Evolutionary conservation across 139 green algal genomes (phyloP), one percentile per base, ranked within the genome.

Genomic region (Tetradesmus obliquus): DNA sequence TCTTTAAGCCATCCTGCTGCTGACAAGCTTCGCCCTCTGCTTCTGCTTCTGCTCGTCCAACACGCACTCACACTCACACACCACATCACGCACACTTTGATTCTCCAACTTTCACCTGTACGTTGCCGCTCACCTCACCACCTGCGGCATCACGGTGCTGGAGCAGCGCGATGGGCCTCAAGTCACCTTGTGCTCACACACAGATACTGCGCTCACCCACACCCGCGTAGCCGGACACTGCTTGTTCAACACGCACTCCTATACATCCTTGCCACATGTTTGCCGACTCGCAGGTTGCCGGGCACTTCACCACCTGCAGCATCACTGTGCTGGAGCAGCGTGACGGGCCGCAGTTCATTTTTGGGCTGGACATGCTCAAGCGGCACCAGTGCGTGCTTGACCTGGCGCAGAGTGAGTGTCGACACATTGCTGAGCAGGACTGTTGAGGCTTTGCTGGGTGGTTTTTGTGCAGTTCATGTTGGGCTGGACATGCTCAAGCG

Each of bases 281-380:
- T 45, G 32, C 32, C 32, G 32, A 45, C 60, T 72, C 2, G 7
- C 97, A 97, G 90, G 94, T 98, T 12, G 96, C 90, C 2, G 83
- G 86, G 15, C 91, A 97, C 55, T 95, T 96, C 91, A 94, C 99
- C 20, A 95, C 97, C 22, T 95, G 95, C 69, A 95, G 96, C 80
- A 98, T 99, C 93, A 99, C 96, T 0, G 95, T 99, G 19, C 92
- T 99, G 91, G 98, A 99, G 94, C 94, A 97, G 91, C 94, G 97
- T 74, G 93, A 96, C 19, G 94, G 93, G 0, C 94, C 95, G 85
- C 96, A 98, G 62, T 99, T 99, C 93, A 95, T 99, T 57, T 99
- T 99, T 90, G 98, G 98, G 0, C 94, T 99, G 55, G 98, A 99
- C 95, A 99, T 98, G 94, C 94, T 99, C 66, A 95, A 96, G 71